Base-by-base conservation (phyloP, 768 basidiomycete species). In the Coprinopsis marcescibilis region DNA sequence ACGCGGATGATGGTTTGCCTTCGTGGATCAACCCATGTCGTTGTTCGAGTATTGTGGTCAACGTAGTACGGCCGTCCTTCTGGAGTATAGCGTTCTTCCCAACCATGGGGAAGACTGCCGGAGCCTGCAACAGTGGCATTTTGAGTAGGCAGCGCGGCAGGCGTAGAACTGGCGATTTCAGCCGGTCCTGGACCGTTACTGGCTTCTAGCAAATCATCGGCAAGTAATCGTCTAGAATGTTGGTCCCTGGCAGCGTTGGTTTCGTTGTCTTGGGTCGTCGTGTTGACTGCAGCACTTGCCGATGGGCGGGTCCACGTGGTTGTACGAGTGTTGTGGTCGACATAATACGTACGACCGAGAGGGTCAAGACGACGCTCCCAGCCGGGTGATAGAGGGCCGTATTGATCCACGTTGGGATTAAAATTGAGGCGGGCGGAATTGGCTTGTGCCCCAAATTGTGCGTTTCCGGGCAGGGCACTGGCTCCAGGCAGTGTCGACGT, bases 11-110 rank as follows among this genome's bases (percentile, higher is more conserved):
- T 80, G 10, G 93, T 92, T 69, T 98, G 96, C 37, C 96, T 83
- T 41, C 96, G 86, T 30, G 96, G 96, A 63, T 99, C 96, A 19
- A 98, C 94, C 96, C 96, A 99, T n/a, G 96, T 99, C 25, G 96
- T 98, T 15, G 96, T 98, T 39, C 96, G 82, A 10, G 95, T 98
- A 62, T 99, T 99, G 70, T 99, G 96, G 64, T 99, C 96, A 41
- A 99, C 96, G 64, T 96, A 99, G 68, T 99, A 99, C 2, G 96
- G 92, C 32, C 96, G 81, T 15, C 96, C 96, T 68, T 99, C 96
- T 0, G 94, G 93, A 2, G 96, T 99, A 68, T 94, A 95, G 29
- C 96, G 81, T 68, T 98, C 96, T 62, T 99, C 96, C 96, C 96
- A 99, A 2, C 96, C 96, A 50, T 94, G 88, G 2, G 96, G 96